Conservation (phyloP, 306 rosid genomes). For the Vigna mungo region DNA sequence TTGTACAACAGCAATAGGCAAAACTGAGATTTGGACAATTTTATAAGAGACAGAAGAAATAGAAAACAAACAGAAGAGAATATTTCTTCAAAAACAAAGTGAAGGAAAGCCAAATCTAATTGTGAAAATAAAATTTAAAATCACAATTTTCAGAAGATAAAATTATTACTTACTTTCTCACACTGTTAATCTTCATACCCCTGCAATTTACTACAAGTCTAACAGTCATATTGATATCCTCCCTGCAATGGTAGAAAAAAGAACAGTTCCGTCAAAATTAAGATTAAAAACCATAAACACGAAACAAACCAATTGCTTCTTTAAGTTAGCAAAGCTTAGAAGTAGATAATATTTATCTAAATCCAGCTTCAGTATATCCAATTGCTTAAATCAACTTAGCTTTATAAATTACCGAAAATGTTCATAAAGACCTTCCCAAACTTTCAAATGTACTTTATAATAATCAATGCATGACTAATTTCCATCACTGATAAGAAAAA, state of each 20-base stretch:
- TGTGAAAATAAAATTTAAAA: background rate
- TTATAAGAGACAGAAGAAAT: constrained; percentile 12
- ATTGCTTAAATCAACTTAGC: constrained; percentile 3
- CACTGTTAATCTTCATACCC: constrained; percentile 79
- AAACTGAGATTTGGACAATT: constrained; percentile 24
- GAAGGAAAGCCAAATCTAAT: constrained; percentile 8
- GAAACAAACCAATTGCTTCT: constrained; percentile 39
- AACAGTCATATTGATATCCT: constrained; percentile 83
- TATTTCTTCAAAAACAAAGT: background rate
- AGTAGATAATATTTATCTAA: constrained; percentile 26
- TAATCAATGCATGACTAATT: constrained; percentile 8
- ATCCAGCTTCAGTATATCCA: constrained; percentile 31
- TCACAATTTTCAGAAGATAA: constrained; percentile 19
- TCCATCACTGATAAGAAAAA: constrained; percentile 21
- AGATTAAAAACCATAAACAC: constrained; percentile 36
- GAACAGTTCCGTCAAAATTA: constrained; percentile 43
- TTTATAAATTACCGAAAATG: no score
- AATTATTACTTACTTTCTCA: constrained; percentile 70
- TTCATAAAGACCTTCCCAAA: constrained; percentile 6
- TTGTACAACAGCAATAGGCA: background rate
- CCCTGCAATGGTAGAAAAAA: constrained; percentile 61
- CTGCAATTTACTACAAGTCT: constrained; percentile 90
- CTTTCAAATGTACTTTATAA: constrained; percentile 11
- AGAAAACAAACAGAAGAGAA: constrained; percentile 27
- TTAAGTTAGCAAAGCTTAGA: constrained; percentile 15